Conservation (phyloP, 2,329 filamentous ascomycete species). For the Aspergillus transmontanensis region DNA sequence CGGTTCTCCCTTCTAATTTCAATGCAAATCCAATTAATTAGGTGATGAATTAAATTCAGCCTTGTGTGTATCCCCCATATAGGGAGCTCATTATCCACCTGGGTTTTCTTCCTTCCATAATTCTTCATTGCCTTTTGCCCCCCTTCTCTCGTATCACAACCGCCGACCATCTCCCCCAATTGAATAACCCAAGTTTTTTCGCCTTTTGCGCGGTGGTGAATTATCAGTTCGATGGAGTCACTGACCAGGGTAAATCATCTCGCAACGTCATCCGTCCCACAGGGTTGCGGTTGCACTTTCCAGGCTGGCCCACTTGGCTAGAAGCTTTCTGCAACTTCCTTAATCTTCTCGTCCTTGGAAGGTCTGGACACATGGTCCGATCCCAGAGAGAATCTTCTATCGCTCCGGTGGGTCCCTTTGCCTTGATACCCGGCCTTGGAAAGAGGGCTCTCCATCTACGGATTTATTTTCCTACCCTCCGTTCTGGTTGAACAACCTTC, state of each 20-base stretch:
- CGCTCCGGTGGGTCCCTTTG: background rate
- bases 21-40: background rate
- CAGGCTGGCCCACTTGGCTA: background rate
- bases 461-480: background rate
- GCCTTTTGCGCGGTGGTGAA: background rate
- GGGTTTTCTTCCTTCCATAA: background rate
- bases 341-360: background rate
- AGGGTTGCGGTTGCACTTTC: background rate
- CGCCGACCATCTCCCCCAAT: background rate
- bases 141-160: background rate
- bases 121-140: background rate
- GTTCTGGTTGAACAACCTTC: background rate
- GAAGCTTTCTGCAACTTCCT: background rate
- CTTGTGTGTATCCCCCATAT: background rate
- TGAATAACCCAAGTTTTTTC: background rate
- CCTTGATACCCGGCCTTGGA: background rate
- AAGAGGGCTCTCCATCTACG: background rate
- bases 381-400: background rate
- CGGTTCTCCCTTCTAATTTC: background rate
- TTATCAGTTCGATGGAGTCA: background rate
- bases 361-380: background rate
- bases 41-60: too few relatives aligned
- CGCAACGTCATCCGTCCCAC: slow-evolving; percentile 1
- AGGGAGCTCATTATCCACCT: background rate
- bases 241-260: background rate